Evolutionary conservation across 176 grass and related monocot species (phyloP).

Genomic region (Cenchrus americanus): DNA sequence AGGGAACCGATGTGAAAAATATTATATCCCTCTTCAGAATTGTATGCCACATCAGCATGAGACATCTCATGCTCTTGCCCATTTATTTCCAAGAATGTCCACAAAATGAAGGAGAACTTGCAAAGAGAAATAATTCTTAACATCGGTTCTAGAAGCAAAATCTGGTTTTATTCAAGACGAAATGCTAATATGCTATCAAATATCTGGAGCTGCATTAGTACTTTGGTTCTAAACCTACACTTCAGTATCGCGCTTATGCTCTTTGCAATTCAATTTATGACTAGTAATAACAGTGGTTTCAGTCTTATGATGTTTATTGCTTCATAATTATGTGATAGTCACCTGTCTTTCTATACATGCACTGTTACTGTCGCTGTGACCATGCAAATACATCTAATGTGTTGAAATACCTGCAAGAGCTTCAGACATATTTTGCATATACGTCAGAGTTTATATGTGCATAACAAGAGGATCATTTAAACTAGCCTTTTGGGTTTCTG

Average conservation of each 20-base stretch:
- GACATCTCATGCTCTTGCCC: not conserved
- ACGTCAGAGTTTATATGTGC: slow-evolving; percentile 17
- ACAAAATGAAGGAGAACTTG: not conserved
- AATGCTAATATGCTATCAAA: slow-evolving; percentile 14
- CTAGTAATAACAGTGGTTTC: not conserved
- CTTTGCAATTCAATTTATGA: not conserved
- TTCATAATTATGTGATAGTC: not conserved
- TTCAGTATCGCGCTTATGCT: not conserved
- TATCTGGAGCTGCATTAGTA: slow-evolving; percentile 14
- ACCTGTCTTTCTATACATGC: not conserved
- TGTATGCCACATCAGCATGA: slow-evolving; percentile 9
- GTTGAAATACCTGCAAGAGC: slow-evolving; percentile 12
- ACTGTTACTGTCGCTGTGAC: slow-evolving; percentile 3
- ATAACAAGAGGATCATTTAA: slow-evolving; percentile 27
- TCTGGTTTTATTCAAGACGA: slow-evolving; percentile 17
- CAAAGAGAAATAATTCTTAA: not conserved
- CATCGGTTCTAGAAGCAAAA: not conserved
- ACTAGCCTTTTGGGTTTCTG: slow-evolving; percentile 10
- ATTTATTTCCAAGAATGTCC: slow-evolving; percentile 20
- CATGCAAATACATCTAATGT: slow-evolving; percentile 28
- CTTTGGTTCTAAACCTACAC: slow-evolving; percentile 3
- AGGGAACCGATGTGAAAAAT: slow-evolving; percentile 12
- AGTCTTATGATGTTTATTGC: not conserved
- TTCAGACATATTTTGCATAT: slow-evolving; percentile 20
- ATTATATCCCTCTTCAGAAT: slow-evolving; percentile 18